Percentiles rank a stretch among this genome's conserved stretches.
phyloP scores from a whole-genome alignment of 2,329 filamentous ascomycete species.

The Penicillium sp. region DNA sequence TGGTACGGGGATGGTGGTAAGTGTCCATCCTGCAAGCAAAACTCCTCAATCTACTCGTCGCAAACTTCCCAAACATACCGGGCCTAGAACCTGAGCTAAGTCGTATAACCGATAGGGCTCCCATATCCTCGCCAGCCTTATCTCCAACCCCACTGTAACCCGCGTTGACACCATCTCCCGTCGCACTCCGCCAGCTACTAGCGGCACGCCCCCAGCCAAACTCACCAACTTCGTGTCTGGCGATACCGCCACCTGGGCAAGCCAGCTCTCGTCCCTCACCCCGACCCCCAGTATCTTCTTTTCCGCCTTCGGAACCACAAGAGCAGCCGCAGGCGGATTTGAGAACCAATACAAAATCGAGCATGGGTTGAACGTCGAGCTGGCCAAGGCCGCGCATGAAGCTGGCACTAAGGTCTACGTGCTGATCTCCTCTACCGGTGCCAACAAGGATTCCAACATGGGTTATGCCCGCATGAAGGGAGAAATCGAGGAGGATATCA shows the following conservation, averaged over 20 bases:
- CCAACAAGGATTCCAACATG: slow-evolving; percentile 53
- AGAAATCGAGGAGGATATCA: slow-evolving; percentile 77
- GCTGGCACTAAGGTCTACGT: slow-evolving; percentile 73
- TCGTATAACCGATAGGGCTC: slow-evolving; percentile 57
- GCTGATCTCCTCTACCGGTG: slow-evolving; percentile 62
- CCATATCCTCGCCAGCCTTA: slow-evolving; percentile 63
- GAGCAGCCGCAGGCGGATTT: slow-evolving; percentile 68
- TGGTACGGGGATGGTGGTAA: slow-evolving; percentile 50
- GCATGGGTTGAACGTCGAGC: slow-evolving; percentile 76
- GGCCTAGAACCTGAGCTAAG: slow-evolving; percentile 8
- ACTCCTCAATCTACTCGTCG: neutral
- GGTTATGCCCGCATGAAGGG: slow-evolving; percentile 73
- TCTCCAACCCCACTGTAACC: slow-evolving; percentile 36
- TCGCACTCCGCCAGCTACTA: slow-evolving; percentile 36
- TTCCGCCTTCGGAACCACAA: slow-evolving; percentile 77
- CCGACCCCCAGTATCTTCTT: slow-evolving; percentile 65
- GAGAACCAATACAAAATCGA: slow-evolving; percentile 84
- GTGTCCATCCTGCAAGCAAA: slow-evolving; percentile 13
- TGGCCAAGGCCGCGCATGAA: slow-evolving; percentile 71
- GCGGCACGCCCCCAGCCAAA: slow-evolving; percentile 55
- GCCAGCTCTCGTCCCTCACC: slow-evolving; percentile 54
- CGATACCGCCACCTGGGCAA: slow-evolving; percentile 68
- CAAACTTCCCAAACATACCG: neutral
- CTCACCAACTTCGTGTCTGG: slow-evolving; percentile 64
- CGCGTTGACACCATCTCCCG: slow-evolving; percentile 47